phyloP scores from a whole-genome alignment of 106 monocot genomes.

The Iris macrosiphon region DNA sequence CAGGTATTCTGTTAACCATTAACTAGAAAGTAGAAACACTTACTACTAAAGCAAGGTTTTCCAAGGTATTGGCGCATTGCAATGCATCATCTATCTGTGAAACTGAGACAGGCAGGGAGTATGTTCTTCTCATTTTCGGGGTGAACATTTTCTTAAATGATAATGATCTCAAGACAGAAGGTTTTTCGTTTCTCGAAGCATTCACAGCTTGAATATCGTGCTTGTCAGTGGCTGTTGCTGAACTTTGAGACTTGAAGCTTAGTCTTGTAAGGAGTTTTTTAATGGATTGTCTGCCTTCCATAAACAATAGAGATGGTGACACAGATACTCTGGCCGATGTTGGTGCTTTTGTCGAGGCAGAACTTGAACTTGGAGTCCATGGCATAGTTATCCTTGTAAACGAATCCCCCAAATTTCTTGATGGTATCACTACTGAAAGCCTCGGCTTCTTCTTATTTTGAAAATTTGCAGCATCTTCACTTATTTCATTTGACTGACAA shows the following conservation, averaged over 20 bases:
- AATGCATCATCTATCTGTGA: background rate
- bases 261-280: slow-evolving; percentile 4
- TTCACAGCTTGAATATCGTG: background rate
- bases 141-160: slow-evolving; percentile 11
- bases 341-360: slow-evolving; percentile 5
- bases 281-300: slow-evolving; percentile 9
- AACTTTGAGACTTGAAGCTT: slow-evolving; percentile 4
- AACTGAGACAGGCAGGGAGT: slow-evolving; percentile 1
- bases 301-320: slow-evolving; percentile 18
- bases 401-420: slow-evolving; percentile 5
- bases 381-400: slow-evolving; percentile 12
- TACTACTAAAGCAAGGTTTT: background rate
- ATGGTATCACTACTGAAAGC: slow-evolving; percentile 37
- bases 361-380: slow-evolving; percentile 4
- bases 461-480: background rate
- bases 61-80: background rate
- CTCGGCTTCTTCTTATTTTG: slow-evolving; percentile 16
- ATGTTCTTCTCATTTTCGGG: slow-evolving; percentile 6
- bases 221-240: slow-evolving; percentile 2
- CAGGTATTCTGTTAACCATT: no score
- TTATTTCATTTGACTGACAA: background rate
- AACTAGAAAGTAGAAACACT: no score
- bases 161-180: background rate
- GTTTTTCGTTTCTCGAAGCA: background rate
- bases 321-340: slow-evolving; percentile 8